Base-by-base conservation (phyloP, 345 rosid genomes). In the Lumnitzera littorea region DNA sequence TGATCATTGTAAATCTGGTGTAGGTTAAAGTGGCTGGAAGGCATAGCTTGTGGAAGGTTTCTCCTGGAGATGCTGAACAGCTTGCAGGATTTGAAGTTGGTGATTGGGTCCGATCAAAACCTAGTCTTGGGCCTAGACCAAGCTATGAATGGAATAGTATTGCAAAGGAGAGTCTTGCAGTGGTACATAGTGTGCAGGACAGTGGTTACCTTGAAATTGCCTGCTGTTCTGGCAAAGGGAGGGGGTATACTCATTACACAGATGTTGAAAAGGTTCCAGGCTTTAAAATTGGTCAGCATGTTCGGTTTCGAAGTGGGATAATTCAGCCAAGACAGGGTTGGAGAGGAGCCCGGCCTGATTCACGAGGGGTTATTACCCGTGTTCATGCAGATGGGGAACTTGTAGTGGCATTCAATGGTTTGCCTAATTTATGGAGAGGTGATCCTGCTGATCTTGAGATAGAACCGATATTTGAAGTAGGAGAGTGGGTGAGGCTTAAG, bases 71-170 rank as follows among this genome's bases (percentile, higher is more conserved):
- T 86, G 95, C 91, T 31, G 97, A 94, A 77, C 82, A 82, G 49
- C 97, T 94, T 74, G 79, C 97, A 36, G 99, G 99, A 70, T 91
- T 88, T 70, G 95, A 90, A 77, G 97, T 88, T 55, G 95, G 99
- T 78, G 97, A 94, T 58, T 94, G 97, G 99, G 97, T 94, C 50
- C 95, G 85, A 58, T 90, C 96, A 58, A 94, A 84, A 67, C 96
- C 96, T 17, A 80, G 91, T 67, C 75, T 94, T 56, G 99, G 99
- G 62, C 76, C 64, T 57, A 86, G 99, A 75, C 97, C 95, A 54
- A 90, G 96, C 70, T 94, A 90, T 73, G 97, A 94, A 69, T 90
- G 96, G 99, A 86, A 77, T 71, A 81, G 70, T 56, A 78, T 88
- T 51, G 97, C 95, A 61, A 94, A 84, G 74, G 96, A 94, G 71